A percentile compares a stretch with the other conserved stretches of the same genome.
Evolutionary conservation across 371 early-diverging fungal species (phyloP).

Genomic region (Lichtheimia ornata): DNA sequence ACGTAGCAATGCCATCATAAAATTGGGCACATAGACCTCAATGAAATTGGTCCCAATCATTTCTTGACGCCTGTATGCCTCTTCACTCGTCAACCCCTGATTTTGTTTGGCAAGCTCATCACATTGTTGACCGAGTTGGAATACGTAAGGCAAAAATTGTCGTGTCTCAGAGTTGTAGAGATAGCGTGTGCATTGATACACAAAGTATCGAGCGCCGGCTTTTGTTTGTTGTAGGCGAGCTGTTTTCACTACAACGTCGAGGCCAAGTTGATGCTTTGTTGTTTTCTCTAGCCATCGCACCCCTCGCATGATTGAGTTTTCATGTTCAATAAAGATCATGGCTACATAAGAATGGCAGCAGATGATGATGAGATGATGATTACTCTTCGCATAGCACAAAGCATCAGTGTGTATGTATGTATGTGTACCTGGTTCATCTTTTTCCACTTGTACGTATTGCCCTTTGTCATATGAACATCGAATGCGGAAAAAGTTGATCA

Average conservation of each 20-base stretch:
- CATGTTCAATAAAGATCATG: constrained; percentile 57
- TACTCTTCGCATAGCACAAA: not conserved
- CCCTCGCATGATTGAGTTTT: constrained; percentile 20
- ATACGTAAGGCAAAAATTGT: constrained; percentile 58
- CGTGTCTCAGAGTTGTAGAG: constrained; percentile 50
- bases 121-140: constrained; percentile 57
- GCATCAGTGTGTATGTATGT: too few species aligned
- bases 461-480: constrained; percentile 56
- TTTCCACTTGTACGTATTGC: constrained; percentile 68
- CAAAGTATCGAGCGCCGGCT: constrained; percentile 61
- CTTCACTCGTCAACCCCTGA: constrained; percentile 52
- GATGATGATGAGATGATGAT: constrained; percentile 7
- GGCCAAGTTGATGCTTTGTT: constrained; percentile 26
- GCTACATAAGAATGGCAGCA: constrained; percentile 22
- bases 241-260: constrained; percentile 45
- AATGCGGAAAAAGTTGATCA: constrained; percentile 69
- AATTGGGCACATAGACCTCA: constrained; percentile 59
- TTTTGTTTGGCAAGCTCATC: constrained; percentile 44
- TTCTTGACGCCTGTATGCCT: constrained; percentile 60
- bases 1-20: constrained; percentile 53
- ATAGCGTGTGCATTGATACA: constrained; percentile 78
- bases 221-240: constrained; percentile 46
- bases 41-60: constrained; percentile 75
- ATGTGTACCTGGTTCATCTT: constrained; percentile 41
- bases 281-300: constrained; percentile 29